These are phyloP conservation scores for Ganoderma sp. DNA, from an alignment of 1,284 basidiomycete species.

Conservation along the genomic window DNA sequence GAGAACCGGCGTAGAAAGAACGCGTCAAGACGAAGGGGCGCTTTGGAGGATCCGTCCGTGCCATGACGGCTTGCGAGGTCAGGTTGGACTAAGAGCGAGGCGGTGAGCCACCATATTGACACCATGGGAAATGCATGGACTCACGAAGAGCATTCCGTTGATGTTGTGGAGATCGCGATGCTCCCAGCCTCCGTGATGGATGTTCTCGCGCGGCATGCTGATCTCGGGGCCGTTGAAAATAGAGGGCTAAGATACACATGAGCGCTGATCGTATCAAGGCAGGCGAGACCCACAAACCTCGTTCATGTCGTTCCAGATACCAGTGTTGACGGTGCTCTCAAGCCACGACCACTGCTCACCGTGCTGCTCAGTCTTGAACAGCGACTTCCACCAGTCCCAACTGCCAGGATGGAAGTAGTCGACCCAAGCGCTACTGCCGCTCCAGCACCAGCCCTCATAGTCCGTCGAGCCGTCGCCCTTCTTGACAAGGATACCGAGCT, in stretches of 20 bases:
- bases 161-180: constrained; percentile 96
- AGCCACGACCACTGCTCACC: constrained; percentile 71
- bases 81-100: constrained; percentile 72
- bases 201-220: constrained; percentile 92
- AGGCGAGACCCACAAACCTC: constrained; percentile 56
- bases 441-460: constrained; percentile 99
- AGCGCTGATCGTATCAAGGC: constrained; percentile 8
- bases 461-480: constrained; percentile 78
- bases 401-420: constrained; percentile 94
- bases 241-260: constrained; percentile 69
- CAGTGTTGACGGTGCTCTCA: constrained; percentile 80
- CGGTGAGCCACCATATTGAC: constrained; percentile 13
- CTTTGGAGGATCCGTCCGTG: constrained; percentile 75
- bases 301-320: constrained; percentile 99
- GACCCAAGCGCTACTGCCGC: constrained; percentile 93
- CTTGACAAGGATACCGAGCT: constrained; percentile 85
- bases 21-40: constrained; percentile 96
- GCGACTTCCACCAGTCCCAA: constrained; percentile 90
- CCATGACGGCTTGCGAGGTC: constrained; percentile 83
- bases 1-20: constrained; percentile 94
- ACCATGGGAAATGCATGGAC: constrained; percentile 36
- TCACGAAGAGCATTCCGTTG: constrained; percentile 85
- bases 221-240: constrained; percentile 99
- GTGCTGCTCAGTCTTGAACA: constrained; percentile 72
- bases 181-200: constrained; percentile 96